Evolutionary conservation across 148 eudicot species (phyloP), one percentile per base, ranked within the genome.

Genomic region (Vaccinium corymbosum): DNA sequence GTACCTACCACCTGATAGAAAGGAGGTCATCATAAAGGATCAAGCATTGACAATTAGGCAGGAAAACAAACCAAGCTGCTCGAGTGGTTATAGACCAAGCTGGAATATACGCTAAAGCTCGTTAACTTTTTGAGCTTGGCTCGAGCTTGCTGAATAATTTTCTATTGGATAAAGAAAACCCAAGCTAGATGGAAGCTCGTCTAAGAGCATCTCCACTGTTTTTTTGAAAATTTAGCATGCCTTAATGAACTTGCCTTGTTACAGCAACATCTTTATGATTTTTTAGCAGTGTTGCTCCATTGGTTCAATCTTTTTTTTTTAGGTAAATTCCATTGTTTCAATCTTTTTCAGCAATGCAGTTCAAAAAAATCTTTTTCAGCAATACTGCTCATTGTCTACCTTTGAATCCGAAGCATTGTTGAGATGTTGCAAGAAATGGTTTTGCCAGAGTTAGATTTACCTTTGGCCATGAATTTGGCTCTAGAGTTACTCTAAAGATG

Each of bases 1-100:
- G 97, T 87, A 51, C 99, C 98, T 46, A 88, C 87, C 78, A 92
- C 85, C 93, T 91, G 92, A 80, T 68, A 14, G 82, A 22, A 79
- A 79, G 62, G 35, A 35, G 17, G 29, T 74, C 46, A 25, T 14
- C 57, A 6, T 25, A 27, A 10, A 19, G 42, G 73, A 78, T 81
- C 25, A 81, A 49, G 64, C 14, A 64, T 46, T 66, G 72, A 25
- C 3, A 27, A 12, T 25, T 66, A 22, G 35, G 72, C 35, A 27
- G 35, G 32, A 25, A 25, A 68, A 68, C 14, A 17, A 68, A 68
- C 38, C 73, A 68, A 68, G 42, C 73, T 12, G 13, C 32, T 10
- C 22, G 14, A 64, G 71, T 13, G 71, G 14, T 22, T 22, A 64
- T 2, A 64, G 32, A 64, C 29, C 29, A 64, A 22, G 71, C 29